Evolutionary conservation across 257 asterid species (phyloP), one percentile per base, ranked within the genome.

Genomic region (Sherardia arvensis): DNA sequence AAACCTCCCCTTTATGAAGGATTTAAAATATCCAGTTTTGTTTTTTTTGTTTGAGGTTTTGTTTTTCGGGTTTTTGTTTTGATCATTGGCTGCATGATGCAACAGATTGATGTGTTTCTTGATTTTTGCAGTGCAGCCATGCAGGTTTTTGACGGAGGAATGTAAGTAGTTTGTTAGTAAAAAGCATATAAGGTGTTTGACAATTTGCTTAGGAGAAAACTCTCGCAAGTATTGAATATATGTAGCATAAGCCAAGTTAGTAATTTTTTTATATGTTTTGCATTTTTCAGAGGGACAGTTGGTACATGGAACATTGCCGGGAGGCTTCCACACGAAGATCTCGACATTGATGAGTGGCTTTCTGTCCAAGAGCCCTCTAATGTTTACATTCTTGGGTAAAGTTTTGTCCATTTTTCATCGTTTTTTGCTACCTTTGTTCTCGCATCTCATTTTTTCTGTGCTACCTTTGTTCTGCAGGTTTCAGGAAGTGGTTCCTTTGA

Each of bases 291-390:
- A 71, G 90, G 84, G 61, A 77, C 85, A 10, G 68, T 88, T 27
- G 95, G 96, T 29, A 88, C 98, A 55, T 91, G 98, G 96, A 91
- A 91, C 65, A 96, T 91, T 38, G 96, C 94, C 45, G 98, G 95
- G 62, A 84, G 80, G 73, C 66, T 65, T 73, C 98, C 98, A 6
- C 40, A 71, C 23, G 98, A 80, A 48, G 67, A 77, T 75, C 83
- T 88, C 68, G 95, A 84, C 33, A 91, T 91, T 38, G 96, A 86
- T 53, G 98, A 88, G 51, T 91, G 98, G 98, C 80, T 91, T 27
- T 72, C 77, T 66, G 78, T 74, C 87, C 90, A 91, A 81, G 94
- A 84, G 49, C 91, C 95, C 3, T 86, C 98, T 55, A 95, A 87
- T 70, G 72, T 91, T 10, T 91, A 84, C 70, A 74, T 91, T 51